A percentile compares a stretch with the other conserved stretches of the same genome.
Evolutionary conservation across 2,329 filamentous ascomycete species (phyloP).

Genomic region (Aureobasidium pullulans): DNA sequence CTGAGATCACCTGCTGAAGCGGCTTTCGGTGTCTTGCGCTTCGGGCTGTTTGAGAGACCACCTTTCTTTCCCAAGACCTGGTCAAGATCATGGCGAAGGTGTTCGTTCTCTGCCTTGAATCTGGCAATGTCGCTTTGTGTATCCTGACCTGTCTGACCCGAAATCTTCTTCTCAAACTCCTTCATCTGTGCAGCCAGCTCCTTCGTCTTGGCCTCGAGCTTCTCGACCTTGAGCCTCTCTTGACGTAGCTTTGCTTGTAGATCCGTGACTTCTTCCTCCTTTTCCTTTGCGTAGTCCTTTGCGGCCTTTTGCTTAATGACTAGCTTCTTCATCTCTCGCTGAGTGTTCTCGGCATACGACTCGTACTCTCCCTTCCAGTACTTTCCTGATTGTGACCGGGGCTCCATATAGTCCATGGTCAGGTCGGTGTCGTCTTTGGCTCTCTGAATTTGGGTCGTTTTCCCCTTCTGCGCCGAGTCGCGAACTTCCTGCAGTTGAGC

Average conservation of each 20-base stretch:
- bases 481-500: conserved; percentile 38
- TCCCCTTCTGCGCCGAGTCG: conserved; percentile 30
- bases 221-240: conserved; percentile 57
- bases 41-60: not conserved
- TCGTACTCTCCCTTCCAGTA: conserved; percentile 78
- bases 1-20: conserved; percentile 7
- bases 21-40: conserved; percentile 4
- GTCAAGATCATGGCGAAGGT: conserved; percentile 5
- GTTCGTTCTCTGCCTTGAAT: not conserved
- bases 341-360: conserved; percentile 64
- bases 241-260: conserved; percentile 59
- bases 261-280: conserved; percentile 63
- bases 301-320: conserved; percentile 73
- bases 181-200: conserved; percentile 54
- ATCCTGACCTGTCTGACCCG: not conserved
- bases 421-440: conserved; percentile 50
- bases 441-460: conserved; percentile 21
- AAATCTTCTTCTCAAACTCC: conserved; percentile 29
- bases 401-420: conserved; percentile 65
- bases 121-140: not conserved
- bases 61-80: not conserved
- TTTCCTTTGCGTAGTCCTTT: conserved; percentile 70
- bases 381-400: conserved; percentile 65
- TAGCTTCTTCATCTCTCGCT: conserved; percentile 67
- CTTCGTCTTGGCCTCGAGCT: conserved; percentile 56